These are phyloP conservation scores for Russula griseocarnosa DNA, from an alignment of 768 basidiomycete species.

Conservation along the genomic window DNA sequence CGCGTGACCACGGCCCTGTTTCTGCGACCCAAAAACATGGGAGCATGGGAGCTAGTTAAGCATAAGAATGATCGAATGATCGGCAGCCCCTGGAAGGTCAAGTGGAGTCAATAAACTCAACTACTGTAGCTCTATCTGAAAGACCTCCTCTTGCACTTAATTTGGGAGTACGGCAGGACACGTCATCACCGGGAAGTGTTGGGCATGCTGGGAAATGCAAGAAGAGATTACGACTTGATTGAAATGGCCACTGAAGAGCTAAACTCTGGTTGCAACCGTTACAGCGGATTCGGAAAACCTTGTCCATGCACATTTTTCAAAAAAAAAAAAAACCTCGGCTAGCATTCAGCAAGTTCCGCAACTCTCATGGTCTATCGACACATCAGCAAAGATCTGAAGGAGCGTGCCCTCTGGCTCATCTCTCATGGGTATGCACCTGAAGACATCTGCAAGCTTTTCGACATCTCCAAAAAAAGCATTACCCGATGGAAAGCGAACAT, in stretches of 20 bases:
- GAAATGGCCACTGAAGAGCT: background rate
- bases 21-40: slow-evolving; percentile 15
- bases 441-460: too few relatives aligned
- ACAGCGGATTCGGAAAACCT: too few relatives aligned
- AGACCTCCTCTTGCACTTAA: background rate
- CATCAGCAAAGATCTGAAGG: too few relatives aligned
- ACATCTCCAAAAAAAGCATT: too few relatives aligned
- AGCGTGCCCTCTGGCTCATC: too few relatives aligned
- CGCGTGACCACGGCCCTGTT: slow-evolving; percentile 21
- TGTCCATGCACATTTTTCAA: too few relatives aligned
- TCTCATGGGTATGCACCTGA: too few relatives aligned
- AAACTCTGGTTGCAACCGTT: background rate
- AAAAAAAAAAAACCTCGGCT: too few relatives aligned
- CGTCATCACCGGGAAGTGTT: slow-evolving; percentile 3
- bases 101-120: slow-evolving; percentile 12
- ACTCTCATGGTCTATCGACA: too few relatives aligned
- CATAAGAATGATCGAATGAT: slow-evolving; percentile 17
- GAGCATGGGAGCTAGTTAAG: slow-evolving; percentile 8
- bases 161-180: background rate
- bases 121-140: slow-evolving; percentile 20
- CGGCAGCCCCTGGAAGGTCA: slow-evolving; percentile 22
- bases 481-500: too few relatives aligned
- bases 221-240: slow-evolving; percentile 1
- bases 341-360: too few relatives aligned
- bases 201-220: background rate